Percentiles rank a stretch among this genome's conserved stretches.
Evolutionary conservation across 768 basidiomycete genomes (phyloP).

Genomic region (Tulasnella sp.): DNA sequence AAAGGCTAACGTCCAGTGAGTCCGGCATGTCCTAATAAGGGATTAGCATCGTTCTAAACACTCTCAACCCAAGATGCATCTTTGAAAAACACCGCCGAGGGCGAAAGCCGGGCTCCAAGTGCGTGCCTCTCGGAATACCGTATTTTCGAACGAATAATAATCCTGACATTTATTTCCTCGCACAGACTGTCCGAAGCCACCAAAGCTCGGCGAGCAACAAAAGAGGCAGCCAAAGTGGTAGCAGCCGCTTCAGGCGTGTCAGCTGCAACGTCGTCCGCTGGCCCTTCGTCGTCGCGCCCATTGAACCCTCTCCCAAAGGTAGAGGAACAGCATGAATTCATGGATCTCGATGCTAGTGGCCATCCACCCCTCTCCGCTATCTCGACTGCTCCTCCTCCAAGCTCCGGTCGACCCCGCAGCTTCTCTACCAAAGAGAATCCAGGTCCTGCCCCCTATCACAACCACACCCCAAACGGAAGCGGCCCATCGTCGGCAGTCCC

Average conservation of each 20-base stretch:
- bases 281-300: neutral
- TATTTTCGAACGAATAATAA: neutral
- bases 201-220: neutral
- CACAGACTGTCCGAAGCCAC: neutral
- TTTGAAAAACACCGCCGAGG: constrained; percentile 89
- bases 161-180: neutral
- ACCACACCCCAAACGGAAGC: neutral
- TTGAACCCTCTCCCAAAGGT: neutral
- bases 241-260: neutral
- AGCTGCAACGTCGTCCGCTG: neutral
- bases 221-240: neutral
- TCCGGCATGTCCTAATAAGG: constrained; percentile 25
- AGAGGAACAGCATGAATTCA: neutral
- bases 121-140: constrained; percentile 30
- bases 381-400: neutral
- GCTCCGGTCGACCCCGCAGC: neutral
- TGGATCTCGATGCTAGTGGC: neutral
- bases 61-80: constrained; percentile 51
- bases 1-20: constrained; percentile 71
- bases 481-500: neutral
- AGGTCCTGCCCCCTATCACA: neutral
- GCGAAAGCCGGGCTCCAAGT: constrained; percentile 92
- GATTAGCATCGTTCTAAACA: neutral
- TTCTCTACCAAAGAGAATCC: neutral
- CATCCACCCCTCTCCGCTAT: neutral